Conservation (phyloP, 2,329 filamentous ascomycete genomes). For the Calonectria hawksworthii region DNA sequence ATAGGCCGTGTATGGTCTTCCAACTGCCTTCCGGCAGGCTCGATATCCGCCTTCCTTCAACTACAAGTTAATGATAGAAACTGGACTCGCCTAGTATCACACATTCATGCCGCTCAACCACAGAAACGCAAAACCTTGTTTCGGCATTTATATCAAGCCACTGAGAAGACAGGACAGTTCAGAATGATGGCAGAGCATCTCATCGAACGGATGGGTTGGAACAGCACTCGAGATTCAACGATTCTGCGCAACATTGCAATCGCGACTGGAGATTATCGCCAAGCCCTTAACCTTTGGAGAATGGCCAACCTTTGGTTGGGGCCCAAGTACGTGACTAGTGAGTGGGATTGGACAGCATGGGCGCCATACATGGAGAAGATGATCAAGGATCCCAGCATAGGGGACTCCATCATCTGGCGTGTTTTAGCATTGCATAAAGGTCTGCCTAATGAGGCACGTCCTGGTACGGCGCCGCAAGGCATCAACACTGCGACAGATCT, state of each 20-base stretch:
- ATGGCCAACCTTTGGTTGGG: background rate
- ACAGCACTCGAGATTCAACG: background rate
- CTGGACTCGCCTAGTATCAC: constrained; percentile 3
- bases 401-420: constrained; percentile 44
- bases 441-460: background rate
- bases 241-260: constrained; percentile 21
- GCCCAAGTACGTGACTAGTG: background rate
- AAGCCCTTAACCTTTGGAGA: constrained; percentile 44
- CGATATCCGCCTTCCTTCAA: constrained; percentile 1
- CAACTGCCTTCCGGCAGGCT: background rate
- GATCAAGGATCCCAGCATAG: constrained; percentile 49
- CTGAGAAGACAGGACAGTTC: constrained; percentile 15
- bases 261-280: constrained; percentile 39
- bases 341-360: constrained; percentile 54
- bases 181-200: constrained; percentile 10
- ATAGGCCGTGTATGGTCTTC: constrained; percentile 17
- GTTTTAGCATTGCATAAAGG: constrained; percentile 39
- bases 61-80: background rate
- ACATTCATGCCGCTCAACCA: background rate
- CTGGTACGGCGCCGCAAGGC: background rate
- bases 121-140: background rate
- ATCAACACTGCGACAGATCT: constrained; percentile 39
- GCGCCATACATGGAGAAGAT: constrained; percentile 48
- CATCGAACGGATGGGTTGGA: background rate
- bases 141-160: background rate